Evolutionary conservation across 805 yeast genomes (phyloP).

Genomic region (Ogataea methylovora): DNA sequence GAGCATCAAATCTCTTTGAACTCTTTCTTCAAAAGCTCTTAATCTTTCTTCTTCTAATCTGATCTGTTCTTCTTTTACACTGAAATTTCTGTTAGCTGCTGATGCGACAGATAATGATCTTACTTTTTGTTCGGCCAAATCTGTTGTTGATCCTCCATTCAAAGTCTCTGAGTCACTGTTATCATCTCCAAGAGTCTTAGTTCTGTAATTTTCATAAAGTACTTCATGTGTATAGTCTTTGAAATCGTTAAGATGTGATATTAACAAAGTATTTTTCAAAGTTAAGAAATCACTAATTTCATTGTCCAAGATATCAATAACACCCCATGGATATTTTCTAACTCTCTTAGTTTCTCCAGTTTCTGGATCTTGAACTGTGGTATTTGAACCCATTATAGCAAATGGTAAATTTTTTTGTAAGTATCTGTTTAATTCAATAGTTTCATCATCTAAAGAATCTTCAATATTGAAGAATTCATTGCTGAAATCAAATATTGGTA

Average conservation of each 20-base stretch:
- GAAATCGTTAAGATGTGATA: conserved; percentile 80
- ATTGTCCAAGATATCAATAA: conserved; percentile 51
- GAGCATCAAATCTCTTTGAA: conserved; percentile 75
- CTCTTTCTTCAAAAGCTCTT: conserved; percentile 79
- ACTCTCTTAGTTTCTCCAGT: conserved; percentile 34
- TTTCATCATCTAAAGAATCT: conserved; percentile 23
- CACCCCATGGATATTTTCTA: conserved; percentile 64
- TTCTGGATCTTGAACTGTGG: conserved; percentile 24
- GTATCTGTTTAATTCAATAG: conserved; percentile 21
- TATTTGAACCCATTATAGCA: conserved; percentile 56
- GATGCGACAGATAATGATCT: neutral
- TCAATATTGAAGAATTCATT: conserved; percentile 38
- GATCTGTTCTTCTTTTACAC: conserved; percentile 75
- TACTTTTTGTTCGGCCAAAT: neutral
- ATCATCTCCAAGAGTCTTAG: conserved; percentile 27
- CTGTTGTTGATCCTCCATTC: neutral
- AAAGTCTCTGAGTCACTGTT: neutral
- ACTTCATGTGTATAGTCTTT: conserved; percentile 85
- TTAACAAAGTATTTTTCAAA: conserved; percentile 69
- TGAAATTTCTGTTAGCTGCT: neutral
- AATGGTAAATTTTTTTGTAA: conserved; percentile 51
- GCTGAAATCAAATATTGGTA: conserved; percentile 76
- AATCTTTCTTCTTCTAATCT: conserved; percentile 84
- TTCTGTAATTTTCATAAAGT: conserved; percentile 82
- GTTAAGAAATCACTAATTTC: conserved; percentile 74